phyloP scores from a whole-genome alignment of 352 stramenopile species.

The Globisporangium abappressorium region DNA sequence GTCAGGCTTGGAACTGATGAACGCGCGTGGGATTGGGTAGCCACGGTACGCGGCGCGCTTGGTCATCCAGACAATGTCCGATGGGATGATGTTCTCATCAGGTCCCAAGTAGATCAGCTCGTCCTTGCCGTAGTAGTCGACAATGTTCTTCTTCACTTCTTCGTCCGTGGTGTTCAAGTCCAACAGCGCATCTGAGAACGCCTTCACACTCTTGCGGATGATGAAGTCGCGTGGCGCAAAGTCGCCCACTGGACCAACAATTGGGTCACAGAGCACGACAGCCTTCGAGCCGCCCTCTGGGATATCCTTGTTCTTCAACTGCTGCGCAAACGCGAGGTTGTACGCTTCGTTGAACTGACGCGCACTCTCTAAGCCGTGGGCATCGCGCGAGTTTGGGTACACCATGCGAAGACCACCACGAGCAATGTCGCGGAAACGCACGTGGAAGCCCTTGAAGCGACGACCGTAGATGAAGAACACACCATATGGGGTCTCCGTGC shows the following conservation, averaged over 20 bases:
- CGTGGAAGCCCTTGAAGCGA: slow-evolving; percentile 93
- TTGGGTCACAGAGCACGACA: slow-evolving; percentile 75
- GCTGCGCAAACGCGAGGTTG: slow-evolving; percentile 81
- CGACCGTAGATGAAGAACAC: slow-evolving; percentile 97
- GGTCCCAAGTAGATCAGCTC: slow-evolving; percentile 83
- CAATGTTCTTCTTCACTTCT: slow-evolving; percentile 64
- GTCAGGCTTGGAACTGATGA: slow-evolving; percentile 84
- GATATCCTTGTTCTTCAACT: slow-evolving; percentile 90
- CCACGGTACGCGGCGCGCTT: slow-evolving; percentile 75
- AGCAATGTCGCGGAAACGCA: slow-evolving; percentile 82
- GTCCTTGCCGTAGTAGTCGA: slow-evolving; percentile 81
- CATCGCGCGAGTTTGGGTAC: slow-evolving; percentile 62
- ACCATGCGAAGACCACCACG: slow-evolving; percentile 76
- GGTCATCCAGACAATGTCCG: slow-evolving; percentile 82
- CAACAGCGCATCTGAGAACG: slow-evolving; percentile 89
- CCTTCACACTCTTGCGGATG: slow-evolving; percentile 97
- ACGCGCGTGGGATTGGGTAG: slow-evolving; percentile 78
- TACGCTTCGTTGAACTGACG: slow-evolving; percentile 85
- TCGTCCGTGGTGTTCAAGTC: slow-evolving; percentile 78
- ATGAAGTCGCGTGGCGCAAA: slow-evolving; percentile 83
- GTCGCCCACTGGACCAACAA: slow-evolving; percentile 67
- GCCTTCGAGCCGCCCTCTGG: slow-evolving; percentile 82
- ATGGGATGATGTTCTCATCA: slow-evolving; percentile 81
- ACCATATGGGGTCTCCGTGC: slow-evolving; percentile 91
- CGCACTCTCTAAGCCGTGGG: slow-evolving; percentile 60